Percentiles rank a stretch among this genome's conserved stretches.
phyloP scores from a whole-genome alignment of 495 filamentous ascomycete genomes.

The Patellaria atrata region DNA sequence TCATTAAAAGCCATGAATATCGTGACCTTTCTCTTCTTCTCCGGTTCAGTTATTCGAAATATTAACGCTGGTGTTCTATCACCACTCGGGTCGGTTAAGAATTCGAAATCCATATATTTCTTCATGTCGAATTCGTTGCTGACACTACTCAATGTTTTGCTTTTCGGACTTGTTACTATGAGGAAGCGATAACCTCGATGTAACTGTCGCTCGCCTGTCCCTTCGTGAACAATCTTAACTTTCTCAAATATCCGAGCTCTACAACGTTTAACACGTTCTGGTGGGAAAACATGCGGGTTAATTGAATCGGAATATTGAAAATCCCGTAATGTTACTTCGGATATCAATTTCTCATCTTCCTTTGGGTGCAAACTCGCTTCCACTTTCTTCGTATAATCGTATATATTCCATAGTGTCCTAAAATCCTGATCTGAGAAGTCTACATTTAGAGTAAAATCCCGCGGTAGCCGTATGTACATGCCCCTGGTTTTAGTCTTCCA shows the following conservation, averaged over 20 bases:
- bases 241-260: conserved; percentile 59
- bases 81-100: conserved; percentile 51
- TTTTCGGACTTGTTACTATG: conserved; percentile 58
- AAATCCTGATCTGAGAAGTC: conserved; percentile 60
- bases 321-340: conserved; percentile 46
- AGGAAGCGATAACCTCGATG: conserved; percentile 65
- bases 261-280: conserved; percentile 54
- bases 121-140: conserved; percentile 46
- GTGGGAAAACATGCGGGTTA: conserved; percentile 51
- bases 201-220: conserved; percentile 48
- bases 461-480: conserved; percentile 50
- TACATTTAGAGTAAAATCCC: conserved; percentile 52
- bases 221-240: conserved; percentile 43
- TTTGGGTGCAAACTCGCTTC: conserved; percentile 51
- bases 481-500: conserved; percentile 52
- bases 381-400: conserved; percentile 62
- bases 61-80: conserved; percentile 36
- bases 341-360: conserved; percentile 49
- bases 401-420: conserved; percentile 61
- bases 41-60: conserved; percentile 46
- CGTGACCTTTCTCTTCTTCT: conserved; percentile 35
- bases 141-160: conserved; percentile 58
- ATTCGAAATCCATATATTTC: conserved; percentile 49
- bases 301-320: conserved; percentile 65
- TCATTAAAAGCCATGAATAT: conserved; percentile 65